Conservation (phyloP, 768 basidiomycete genomes). For the Neoboletus brunneissimus region DNA sequence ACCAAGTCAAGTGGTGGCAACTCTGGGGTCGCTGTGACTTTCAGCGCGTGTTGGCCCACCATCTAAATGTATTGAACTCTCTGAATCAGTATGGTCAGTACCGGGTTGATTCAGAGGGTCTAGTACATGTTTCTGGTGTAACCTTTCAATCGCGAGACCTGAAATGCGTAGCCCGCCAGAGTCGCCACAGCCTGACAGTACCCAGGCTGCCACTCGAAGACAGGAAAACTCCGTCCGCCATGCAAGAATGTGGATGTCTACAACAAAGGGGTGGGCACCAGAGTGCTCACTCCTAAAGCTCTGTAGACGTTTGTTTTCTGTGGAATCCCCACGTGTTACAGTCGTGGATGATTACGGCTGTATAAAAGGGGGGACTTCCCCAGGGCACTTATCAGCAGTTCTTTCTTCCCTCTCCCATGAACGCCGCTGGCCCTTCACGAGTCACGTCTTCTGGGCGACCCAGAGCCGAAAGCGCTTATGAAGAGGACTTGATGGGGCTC, state of each 20-base stretch:
- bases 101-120: background rate
- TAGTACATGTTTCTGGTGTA: too few relatives aligned
- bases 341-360: background rate
- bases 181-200: background rate
- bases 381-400: background rate
- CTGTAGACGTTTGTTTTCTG: background rate
- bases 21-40: background rate
- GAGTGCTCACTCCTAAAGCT: background rate
- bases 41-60: background rate
- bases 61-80: background rate
- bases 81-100: background rate
- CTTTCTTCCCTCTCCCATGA: conserved; percentile 23
- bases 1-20: background rate
- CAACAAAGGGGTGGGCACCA: background rate
- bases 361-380: conserved; percentile 1
- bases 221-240: background rate
- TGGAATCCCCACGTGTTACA: conserved; percentile 11
- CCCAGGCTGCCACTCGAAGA: background rate
- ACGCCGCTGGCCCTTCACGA: conserved; percentile 26
- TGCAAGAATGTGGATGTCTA: background rate
- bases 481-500: conserved; percentile 23
- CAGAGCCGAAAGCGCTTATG: conserved; percentile 24
- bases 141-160: background rate
- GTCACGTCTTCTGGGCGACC: background rate
- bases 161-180: background rate